Evolutionary conservation across 495 filamentous ascomycete genomes (phyloP), one percentile per base, ranked within the genome.

Genomic region (Sordaria brevicollis): DNA sequence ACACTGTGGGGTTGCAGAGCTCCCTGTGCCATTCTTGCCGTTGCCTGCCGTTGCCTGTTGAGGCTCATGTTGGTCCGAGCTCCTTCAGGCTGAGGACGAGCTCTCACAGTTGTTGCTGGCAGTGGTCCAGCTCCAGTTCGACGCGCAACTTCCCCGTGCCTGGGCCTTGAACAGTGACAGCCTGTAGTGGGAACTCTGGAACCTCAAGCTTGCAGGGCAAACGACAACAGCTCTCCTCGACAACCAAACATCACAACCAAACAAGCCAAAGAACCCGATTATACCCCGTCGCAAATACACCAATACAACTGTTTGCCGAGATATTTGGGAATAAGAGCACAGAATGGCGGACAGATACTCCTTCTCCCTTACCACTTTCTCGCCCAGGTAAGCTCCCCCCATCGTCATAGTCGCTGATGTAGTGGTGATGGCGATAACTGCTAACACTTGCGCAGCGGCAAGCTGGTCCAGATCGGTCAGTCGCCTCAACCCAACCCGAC

Each of bases 331-430:
- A 21, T 54, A 71, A 11, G 67, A 29, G 36, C 43, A 21, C 73
- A 83, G 72, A 78, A 99, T 99, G 95, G 93, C 95, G 74, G 96
- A 99, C 83, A 88, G 96, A 85, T 99, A 99, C 81, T 97, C 95
- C 65, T 99, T 98, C 90, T 98, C 96, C 41, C 86, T 99, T 76
- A 99, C 95, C 66, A 99, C 95, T 70, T 99, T 99, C 90, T 98
- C 95, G 74, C 95, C 95, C 76, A 99, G 94, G 95, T 97, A 93
- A 84, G 86, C 75, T 74, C 65, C 35, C 49, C 69, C 68, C 65
- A 13, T 65, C 71, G 69, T 37, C 70, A 67, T 67, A 39, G 68
- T 71, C 57, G 69, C 36, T 62, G 65, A 39, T 71, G n/a, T 36
- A 49, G 29, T 43, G 29, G 71, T 68, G 70, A 62, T 57, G 68